Conservation (phyloP, 2,329 filamentous ascomycete genomes). For the Talaromyces amestolkiae region DNA sequence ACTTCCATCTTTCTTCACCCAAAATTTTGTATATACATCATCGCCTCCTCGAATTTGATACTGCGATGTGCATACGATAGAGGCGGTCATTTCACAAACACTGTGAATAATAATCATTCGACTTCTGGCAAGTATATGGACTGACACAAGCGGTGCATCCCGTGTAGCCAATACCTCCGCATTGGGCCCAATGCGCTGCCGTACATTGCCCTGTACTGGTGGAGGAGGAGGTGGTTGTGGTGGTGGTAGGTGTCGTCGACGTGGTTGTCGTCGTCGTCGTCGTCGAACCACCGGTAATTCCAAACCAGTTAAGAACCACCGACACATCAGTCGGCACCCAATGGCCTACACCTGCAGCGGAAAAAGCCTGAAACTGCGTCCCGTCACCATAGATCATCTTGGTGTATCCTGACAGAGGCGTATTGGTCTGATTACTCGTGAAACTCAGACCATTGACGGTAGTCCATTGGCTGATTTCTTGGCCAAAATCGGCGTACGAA, state of each 20-base stretch:
- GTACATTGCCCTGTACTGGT: background rate
- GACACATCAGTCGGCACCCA: constrained; percentile 6
- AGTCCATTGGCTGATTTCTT: constrained; percentile 13
- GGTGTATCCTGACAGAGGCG: constrained; percentile 2
- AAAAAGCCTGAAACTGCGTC: constrained; percentile 2
- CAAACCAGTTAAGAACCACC: constrained; percentile 9
- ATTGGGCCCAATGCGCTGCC: background rate
- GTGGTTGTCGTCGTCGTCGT: background rate
- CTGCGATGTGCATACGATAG: background rate
- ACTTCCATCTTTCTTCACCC: background rate
- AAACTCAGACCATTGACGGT: constrained; percentile 7
- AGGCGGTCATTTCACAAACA: background rate
- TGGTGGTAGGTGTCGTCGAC: background rate
- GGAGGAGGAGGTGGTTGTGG: background rate
- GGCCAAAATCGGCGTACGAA: background rate
- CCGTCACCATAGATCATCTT: constrained; percentile 10
- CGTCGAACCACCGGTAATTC: background rate
- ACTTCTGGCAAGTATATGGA: constrained; percentile 10
- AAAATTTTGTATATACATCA: background rate
- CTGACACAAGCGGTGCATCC: constrained; percentile 1
- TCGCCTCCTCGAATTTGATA: background rate
- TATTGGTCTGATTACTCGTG: background rate
- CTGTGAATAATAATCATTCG: constrained; percentile 13
- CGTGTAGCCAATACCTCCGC: constrained; percentile 1
- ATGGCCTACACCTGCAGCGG: constrained; percentile 8